Evolutionary conservation across 108 stramenopile species (phyloP).

Genomic region (Fistulifera pelliculosa): DNA sequence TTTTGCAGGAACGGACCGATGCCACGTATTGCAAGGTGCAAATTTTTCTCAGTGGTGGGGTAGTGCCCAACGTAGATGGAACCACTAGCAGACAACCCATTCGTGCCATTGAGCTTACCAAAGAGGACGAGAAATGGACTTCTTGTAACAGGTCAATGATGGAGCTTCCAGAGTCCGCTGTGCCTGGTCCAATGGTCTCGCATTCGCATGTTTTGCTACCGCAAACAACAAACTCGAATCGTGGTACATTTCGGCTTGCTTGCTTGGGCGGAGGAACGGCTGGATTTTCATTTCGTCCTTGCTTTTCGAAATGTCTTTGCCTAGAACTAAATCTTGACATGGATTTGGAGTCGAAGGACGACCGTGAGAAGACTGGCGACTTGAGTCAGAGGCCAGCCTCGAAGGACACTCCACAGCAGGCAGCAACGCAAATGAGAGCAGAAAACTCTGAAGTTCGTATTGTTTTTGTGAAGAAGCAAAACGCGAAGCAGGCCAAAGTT

Average conservation of each 20-base stretch:
- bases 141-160: neutral
- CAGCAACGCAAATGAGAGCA: neutral
- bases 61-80: no score
- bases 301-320: constrained; percentile 38
- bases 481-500: constrained; percentile 54
- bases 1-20: neutral
- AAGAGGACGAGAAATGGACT: neutral
- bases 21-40: neutral
- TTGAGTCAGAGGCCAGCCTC: neutral
- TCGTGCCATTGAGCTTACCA: no score
- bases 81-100: no score
- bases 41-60: no score
- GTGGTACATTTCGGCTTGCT: no score
- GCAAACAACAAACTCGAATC: neutral
- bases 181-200: neutral
- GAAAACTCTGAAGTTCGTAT: constrained; percentile 27
- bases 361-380: neutral
- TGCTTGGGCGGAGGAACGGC: constrained; percentile 66
- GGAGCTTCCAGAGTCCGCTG: neutral
- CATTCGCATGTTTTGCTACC: constrained; percentile 1
- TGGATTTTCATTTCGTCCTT: constrained; percentile 72
- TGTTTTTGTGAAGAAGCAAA: constrained; percentile 35
- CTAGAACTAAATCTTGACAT: neutral
- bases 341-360: neutral
- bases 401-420: constrained; percentile 1